These are phyloP conservation scores for Cantharellus anzutake DNA, from an alignment of 768 basidiomycete species.

Conservation along the genomic window DNA sequence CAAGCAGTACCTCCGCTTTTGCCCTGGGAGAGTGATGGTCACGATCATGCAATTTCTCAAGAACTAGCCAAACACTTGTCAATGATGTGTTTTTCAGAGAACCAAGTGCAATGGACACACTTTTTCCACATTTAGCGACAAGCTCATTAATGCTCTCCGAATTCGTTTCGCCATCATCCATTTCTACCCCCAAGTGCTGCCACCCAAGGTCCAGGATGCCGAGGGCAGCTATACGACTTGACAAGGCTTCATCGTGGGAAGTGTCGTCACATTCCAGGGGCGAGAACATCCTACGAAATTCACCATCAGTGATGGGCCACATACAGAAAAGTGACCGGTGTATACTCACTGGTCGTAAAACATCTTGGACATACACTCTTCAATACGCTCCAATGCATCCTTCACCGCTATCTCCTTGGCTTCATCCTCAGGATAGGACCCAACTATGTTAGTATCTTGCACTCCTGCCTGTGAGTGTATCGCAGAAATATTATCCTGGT, in stretches of 20 bases:
- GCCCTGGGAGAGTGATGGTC: conserved; percentile 42
- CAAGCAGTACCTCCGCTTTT: conserved; percentile 65
- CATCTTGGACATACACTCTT: conserved; percentile 44
- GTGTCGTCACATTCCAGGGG: conserved; percentile 58
- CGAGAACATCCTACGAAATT: conserved; percentile 43
- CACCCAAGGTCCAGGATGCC: conserved; percentile 79
- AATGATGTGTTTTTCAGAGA: neutral
- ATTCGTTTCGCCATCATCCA: conserved; percentile 29
- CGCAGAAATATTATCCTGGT: too few relatives aligned
- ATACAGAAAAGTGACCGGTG: neutral
- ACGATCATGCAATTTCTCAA: conserved; percentile 27
- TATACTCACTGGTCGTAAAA: conserved; percentile 66
- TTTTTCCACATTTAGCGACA: conserved; percentile 54
- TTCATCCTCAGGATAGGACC: conserved; percentile 15
- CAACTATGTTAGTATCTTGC: neutral
- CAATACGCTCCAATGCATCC: conserved; percentile 46
- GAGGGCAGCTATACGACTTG: conserved; percentile 76
- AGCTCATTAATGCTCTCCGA: conserved; percentile 36
- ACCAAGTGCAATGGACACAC: conserved; percentile 24
- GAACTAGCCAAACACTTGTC: neutral
- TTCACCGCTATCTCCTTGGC: conserved; percentile 18
- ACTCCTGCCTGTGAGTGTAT: too few relatives aligned
- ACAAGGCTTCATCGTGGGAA: conserved; percentile 77
- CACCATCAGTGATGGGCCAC: neutral
- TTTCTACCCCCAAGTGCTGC: conserved; percentile 76